phyloP scores from a whole-genome alignment of 805 yeast genomes.

The Candida pini region DNA sequence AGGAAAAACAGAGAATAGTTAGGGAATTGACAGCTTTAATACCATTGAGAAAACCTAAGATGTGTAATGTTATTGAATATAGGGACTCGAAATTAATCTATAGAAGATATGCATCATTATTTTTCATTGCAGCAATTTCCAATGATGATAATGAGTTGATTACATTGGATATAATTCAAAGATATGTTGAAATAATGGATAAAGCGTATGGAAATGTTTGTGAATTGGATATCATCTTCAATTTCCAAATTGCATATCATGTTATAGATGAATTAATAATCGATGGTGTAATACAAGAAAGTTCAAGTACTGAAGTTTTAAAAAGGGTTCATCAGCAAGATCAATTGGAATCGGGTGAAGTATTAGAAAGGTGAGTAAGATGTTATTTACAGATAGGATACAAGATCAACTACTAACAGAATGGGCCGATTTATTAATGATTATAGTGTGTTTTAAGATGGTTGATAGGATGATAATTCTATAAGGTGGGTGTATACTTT shows the following conservation, averaged over 20 bases:
- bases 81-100: slow-evolving; percentile 82
- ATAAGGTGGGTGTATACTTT: too few relatives aligned
- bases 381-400: background rate
- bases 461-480: too few relatives aligned
- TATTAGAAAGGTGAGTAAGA: slow-evolving; percentile 16
- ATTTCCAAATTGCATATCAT: slow-evolving; percentile 89
- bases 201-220: slow-evolving; percentile 92
- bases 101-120: slow-evolving; percentile 88
- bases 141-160: slow-evolving; percentile 80
- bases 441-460: background rate
- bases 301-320: slow-evolving; percentile 73
- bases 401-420: background rate
- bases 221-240: slow-evolving; percentile 93
- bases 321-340: slow-evolving; percentile 79
- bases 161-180: slow-evolving; percentile 80
- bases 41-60: slow-evolving; percentile 79
- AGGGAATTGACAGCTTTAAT: slow-evolving; percentile 84
- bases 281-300: slow-evolving; percentile 84
- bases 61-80: slow-evolving; percentile 92
- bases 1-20: slow-evolving; percentile 78
- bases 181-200: slow-evolving; percentile 97
- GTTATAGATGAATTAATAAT: slow-evolving; percentile 83
- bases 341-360: slow-evolving; percentile 51
- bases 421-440: slow-evolving; percentile 1
- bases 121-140: slow-evolving; percentile 83